Evolutionary conservation across 495 filamentous ascomycete genomes (phyloP).

Genomic region (Podospora didyma): DNA sequence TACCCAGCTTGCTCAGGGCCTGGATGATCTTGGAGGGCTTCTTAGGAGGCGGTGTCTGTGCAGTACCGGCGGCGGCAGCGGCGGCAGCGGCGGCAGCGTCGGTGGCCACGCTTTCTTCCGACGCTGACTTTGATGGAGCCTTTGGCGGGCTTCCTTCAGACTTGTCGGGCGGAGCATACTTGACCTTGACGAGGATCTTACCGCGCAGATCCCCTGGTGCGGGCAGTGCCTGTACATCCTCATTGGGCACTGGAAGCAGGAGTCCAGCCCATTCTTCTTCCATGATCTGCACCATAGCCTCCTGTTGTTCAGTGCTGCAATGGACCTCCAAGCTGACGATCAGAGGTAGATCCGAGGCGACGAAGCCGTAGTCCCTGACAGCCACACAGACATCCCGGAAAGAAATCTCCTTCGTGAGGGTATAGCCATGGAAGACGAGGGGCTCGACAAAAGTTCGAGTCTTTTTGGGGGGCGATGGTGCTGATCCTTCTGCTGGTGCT

Average conservation of each 20-base stretch:
- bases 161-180: slow-evolving; percentile 59
- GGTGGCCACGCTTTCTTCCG: slow-evolving; percentile 16
- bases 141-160: slow-evolving; percentile 20
- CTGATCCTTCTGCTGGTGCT: slow-evolving; percentile 14
- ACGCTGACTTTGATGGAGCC: background rate
- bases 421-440: slow-evolving; percentile 82
- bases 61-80: slow-evolving; percentile 18
- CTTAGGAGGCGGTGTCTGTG: slow-evolving; percentile 26
- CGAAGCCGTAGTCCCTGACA: slow-evolving; percentile 75
- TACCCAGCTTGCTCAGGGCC: slow-evolving; percentile 65
- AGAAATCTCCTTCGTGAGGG: slow-evolving; percentile 77
- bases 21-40: slow-evolving; percentile 68
- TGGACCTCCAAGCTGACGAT: slow-evolving; percentile 92
- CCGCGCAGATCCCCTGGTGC: slow-evolving; percentile 58
- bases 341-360: slow-evolving; percentile 66
- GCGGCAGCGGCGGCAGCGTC: background rate
- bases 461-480: slow-evolving; percentile 24
- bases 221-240: slow-evolving; percentile 53
- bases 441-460: slow-evolving; percentile 52
- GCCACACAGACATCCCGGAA: slow-evolving; percentile 81
- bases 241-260: slow-evolving; percentile 57
- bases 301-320: slow-evolving; percentile 71
- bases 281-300: slow-evolving; percentile 88
- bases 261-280: slow-evolving; percentile 66
- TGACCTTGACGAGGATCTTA: slow-evolving; percentile 91